Percentiles rank a stretch among this genome's conserved stretches.
Conservation (phyloP, 805 yeast genomes). For the Maudiozyma turicensis region DNA sequence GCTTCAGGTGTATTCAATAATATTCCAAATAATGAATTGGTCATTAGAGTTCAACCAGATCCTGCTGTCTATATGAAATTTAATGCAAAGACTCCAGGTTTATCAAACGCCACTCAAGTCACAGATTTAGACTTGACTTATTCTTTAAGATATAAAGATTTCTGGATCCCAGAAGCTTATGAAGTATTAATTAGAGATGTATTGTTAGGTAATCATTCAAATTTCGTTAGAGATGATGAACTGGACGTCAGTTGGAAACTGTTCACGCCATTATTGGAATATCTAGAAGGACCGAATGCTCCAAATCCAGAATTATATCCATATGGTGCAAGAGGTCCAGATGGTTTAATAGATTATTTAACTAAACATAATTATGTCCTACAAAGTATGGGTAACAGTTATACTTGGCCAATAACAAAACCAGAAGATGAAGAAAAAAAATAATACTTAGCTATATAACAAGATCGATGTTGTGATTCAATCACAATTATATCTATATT, state of each 20-base stretch:
- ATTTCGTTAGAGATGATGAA: conserved; percentile 97
- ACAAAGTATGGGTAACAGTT: conserved; percentile 44
- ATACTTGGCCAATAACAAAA: conserved; percentile 86
- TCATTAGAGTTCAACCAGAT: conserved; percentile 86
- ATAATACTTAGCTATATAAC: background rate
- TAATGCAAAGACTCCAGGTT: conserved; percentile 90
- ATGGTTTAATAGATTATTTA: conserved; percentile 50
- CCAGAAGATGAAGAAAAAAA: conserved; percentile 20
- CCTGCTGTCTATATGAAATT: conserved; percentile 91
- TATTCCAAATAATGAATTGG: conserved; percentile 86
- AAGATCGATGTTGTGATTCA: background rate
- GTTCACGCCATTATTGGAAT: conserved; percentile 82
- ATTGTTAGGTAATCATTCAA: conserved; percentile 85
- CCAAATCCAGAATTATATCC: conserved; percentile 63
- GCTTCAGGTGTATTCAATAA: conserved; percentile 72
- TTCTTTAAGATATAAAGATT: conserved; percentile 66
- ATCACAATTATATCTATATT: background rate
- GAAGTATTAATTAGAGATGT: conserved; percentile 92
- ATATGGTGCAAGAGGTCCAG: conserved; percentile 90
- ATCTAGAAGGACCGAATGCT: conserved; percentile 61
- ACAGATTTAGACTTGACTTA: conserved; percentile 90
- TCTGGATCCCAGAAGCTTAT: conserved; percentile 96
- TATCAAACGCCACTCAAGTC: conserved; percentile 68
- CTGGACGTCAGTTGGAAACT: conserved; percentile 86
- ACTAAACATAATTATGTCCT: conserved; percentile 64